Evolutionary conservation across 2,329 filamentous ascomycete genomes (phyloP).

Genomic region (Aureobasidium sp.): DNA sequence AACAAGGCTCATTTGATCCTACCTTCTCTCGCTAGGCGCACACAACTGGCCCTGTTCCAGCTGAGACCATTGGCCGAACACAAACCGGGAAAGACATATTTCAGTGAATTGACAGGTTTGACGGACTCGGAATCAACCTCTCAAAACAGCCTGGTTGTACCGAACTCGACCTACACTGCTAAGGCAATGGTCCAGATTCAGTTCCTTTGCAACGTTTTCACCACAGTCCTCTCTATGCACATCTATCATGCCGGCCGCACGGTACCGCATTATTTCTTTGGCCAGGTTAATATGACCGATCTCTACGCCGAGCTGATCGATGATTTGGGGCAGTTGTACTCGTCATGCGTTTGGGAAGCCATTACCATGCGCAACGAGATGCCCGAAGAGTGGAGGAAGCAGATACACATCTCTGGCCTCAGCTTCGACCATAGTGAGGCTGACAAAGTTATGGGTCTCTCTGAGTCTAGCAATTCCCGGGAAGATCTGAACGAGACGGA

Average conservation of each 20-base stretch:
- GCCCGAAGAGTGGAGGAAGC: conserved; percentile 58
- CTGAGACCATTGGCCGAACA: conserved; percentile 57
- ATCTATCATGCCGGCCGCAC: conserved; percentile 43
- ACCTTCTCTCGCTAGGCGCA: conserved; percentile 70
- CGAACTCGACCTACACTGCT: conserved; percentile 64
- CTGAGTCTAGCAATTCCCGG: background rate
- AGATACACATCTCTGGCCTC: conserved; percentile 37
- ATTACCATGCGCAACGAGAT: conserved; percentile 67
- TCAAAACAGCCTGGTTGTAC: conserved; percentile 27
- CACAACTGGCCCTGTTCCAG: conserved; percentile 60
- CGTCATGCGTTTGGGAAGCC: conserved; percentile 78
- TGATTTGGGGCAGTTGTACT: conserved; percentile 69
- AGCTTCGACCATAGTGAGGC: conserved; percentile 35
- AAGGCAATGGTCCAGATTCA: conserved; percentile 74
- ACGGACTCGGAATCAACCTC: background rate
- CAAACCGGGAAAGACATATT: conserved; percentile 20
- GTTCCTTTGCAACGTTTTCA: conserved; percentile 48
- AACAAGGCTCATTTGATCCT: conserved; percentile 72
- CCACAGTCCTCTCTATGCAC: conserved; percentile 24
- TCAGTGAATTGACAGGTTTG: conserved; percentile 18
- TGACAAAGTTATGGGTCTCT: conserved; percentile 32
- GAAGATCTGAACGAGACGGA: background rate
- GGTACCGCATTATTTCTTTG: conserved; percentile 56
- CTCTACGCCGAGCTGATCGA: conserved; percentile 69
- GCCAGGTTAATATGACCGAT: conserved; percentile 74